These are phyloP conservation scores for Microdochium paspali DNA, from an alignment of 2,329 filamentous ascomycete species.

Conservation along the genomic window DNA sequence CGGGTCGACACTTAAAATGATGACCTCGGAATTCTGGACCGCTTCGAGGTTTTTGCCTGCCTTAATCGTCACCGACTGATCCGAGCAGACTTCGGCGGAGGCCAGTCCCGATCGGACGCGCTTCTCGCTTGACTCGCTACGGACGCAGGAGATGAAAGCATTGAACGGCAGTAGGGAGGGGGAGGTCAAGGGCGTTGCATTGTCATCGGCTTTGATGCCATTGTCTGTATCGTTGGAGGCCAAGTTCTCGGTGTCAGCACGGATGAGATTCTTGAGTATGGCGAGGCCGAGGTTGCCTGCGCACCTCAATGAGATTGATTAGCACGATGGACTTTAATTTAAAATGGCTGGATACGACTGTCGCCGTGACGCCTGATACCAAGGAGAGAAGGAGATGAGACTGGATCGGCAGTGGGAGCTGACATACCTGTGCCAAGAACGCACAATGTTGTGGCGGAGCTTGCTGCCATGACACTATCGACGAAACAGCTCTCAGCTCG, in stretches of 20 bases:
- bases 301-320: too few relatives aligned
- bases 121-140: conserved; percentile 14
- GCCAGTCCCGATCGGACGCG: conserved; percentile 10
- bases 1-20: conserved; percentile 38
- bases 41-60: conserved; percentile 24
- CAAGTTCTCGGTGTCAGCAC: too few relatives aligned
- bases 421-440: not conserved
- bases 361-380: too few relatives aligned
- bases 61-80: conserved; percentile 11
- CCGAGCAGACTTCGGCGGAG: conserved; percentile 1
- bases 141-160: conserved; percentile 17
- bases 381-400: too few relatives aligned
- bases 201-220: conserved; percentile 1
- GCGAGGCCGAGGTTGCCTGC: conserved; percentile 22
- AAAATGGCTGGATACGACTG: too few relatives aligned
- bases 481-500: not conserved
- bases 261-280: conserved; percentile 15
- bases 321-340: too few relatives aligned
- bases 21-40: conserved; percentile 23
- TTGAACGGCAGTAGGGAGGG: conserved; percentile 14
- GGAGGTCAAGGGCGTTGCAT: too few relatives aligned
- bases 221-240: not conserved
- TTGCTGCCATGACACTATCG: not conserved
- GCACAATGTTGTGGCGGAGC: not conserved
- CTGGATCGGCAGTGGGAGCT: too few relatives aligned